Percentiles rank a stretch among this genome's conserved stretches.
Evolutionary conservation across 108 stramenopile species (phyloP).

Genomic region (Cyclotella cryptica): DNA sequence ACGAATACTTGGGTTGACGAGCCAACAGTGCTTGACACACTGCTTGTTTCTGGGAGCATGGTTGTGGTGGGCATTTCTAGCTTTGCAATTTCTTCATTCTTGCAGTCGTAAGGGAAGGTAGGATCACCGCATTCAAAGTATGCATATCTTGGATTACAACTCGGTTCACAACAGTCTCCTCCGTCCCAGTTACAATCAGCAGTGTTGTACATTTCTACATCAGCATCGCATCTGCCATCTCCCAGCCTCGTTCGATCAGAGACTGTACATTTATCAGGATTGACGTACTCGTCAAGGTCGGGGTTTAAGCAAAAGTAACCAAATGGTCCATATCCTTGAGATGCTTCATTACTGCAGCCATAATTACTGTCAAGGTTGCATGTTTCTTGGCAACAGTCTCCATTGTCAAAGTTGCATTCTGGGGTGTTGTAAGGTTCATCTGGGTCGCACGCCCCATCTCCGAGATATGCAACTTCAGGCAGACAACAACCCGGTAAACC

Average conservation of each 20-base stretch:
- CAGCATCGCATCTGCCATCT: constrained; percentile 54
- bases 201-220: constrained; percentile 49
- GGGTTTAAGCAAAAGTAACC: constrained; percentile 52
- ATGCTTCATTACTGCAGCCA: constrained; percentile 37
- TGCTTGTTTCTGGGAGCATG: background rate
- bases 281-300: constrained; percentile 35
- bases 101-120: constrained; percentile 48
- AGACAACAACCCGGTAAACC: constrained; percentile 47
- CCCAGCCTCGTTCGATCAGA: constrained; percentile 48
- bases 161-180: constrained; percentile 47
- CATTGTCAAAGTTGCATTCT: constrained; percentile 85
- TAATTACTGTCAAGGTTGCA: constrained; percentile 50
- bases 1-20: background rate
- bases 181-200: constrained; percentile 53
- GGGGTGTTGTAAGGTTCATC: constrained; percentile 88
- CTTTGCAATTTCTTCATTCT: constrained; percentile 22
- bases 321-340: constrained; percentile 52
- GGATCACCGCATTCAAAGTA: constrained; percentile 51
- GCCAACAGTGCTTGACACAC: background rate
- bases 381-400: constrained; percentile 90
- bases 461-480: constrained; percentile 49
- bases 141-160: constrained; percentile 37
- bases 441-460: constrained; percentile 58
- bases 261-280: constrained; percentile 44
- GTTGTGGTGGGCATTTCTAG: background rate